phyloP scores from a whole-genome alignment of 2,329 filamentous ascomycete genomes.

The Chaetomium globosum region DNA sequence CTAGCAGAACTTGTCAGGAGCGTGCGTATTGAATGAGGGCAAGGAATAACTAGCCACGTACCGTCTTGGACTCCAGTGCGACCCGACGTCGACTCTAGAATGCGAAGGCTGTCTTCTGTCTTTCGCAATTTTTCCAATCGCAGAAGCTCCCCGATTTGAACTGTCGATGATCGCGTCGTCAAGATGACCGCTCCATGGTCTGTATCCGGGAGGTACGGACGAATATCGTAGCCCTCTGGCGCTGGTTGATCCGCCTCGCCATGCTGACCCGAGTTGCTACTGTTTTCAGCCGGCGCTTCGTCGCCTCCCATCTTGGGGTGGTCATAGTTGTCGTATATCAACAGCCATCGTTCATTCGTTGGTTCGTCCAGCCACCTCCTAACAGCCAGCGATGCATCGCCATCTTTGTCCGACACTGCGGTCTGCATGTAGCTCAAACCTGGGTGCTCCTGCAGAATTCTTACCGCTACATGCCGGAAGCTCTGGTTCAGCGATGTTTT shows the following conservation, averaged over 20 bases:
- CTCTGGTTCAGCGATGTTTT: constrained; percentile 2
- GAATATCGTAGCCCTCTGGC: constrained; percentile 12
- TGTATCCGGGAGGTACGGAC: constrained; percentile 13
- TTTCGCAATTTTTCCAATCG: constrained; percentile 1
- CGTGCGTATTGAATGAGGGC: neutral
- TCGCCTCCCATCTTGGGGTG: constrained; percentile 6
- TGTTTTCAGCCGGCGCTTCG: neutral
- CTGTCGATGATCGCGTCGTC: constrained; percentile 10
- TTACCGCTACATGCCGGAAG: neutral
- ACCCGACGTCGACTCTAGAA: constrained; percentile 2
- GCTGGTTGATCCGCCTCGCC: neutral
- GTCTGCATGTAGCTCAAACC: neutral
- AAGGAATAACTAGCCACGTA: constrained; percentile 11
- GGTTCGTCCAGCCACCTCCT: constrained; percentile 5
- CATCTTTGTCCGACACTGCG: neutral
- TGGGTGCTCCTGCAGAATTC: constrained; percentile 1
- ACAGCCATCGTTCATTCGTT: constrained; percentile 3
- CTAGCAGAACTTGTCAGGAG: neutral
- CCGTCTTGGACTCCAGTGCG: neutral
- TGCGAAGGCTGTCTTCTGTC: constrained; percentile 1
- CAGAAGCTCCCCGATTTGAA: constrained; percentile 1
- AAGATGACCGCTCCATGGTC: constrained; percentile 11
- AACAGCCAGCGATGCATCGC: constrained; percentile 2
- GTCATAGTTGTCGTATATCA: constrained; percentile 14
- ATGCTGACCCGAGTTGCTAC: neutral